phyloP scores from a whole-genome alignment of 2,329 filamentous ascomycete species.

The Apiospora arundinis region DNA sequence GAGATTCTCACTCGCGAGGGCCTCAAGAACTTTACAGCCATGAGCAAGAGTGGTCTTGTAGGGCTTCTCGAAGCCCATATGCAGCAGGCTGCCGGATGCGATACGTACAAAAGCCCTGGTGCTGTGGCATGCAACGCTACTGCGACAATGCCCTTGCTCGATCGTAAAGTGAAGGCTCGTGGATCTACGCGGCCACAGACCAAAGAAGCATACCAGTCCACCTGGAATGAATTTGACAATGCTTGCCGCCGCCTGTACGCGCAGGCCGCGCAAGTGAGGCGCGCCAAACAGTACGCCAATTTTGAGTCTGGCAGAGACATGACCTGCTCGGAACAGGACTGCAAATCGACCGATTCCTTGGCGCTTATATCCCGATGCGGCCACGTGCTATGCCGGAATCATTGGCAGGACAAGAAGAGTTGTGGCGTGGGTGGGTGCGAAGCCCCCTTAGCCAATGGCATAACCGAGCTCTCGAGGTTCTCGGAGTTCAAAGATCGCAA shows the following conservation, averaged over 20 bases:
- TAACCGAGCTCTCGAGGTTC: background rate
- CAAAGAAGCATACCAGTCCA: conserved; percentile 17
- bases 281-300: conserved; percentile 2
- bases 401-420: conserved; percentile 15
- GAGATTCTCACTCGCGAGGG: background rate
- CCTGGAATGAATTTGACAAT: background rate
- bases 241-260: background rate
- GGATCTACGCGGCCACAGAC: conserved; percentile 3
- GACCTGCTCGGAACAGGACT: conserved; percentile 25
- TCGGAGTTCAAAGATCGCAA: background rate
- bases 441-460: background rate
- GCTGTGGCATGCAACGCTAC: background rate
- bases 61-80: background rate
- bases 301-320: conserved; percentile 19
- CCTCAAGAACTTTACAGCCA: background rate
- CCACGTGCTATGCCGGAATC: conserved; percentile 35
- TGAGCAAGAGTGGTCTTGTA: background rate
- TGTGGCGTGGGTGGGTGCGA: conserved; percentile 29
- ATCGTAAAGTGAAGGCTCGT: background rate
- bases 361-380: conserved; percentile 37
- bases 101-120: conserved; percentile 11
- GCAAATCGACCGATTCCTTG: conserved; percentile 24
- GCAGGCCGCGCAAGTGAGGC: background rate
- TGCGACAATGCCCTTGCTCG: background rate
- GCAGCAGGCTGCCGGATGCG: background rate